These are phyloP conservation scores for Trypanosoma rangeli DNA, from an alignment of 208 protist species.

Conservation along the genomic window DNA sequence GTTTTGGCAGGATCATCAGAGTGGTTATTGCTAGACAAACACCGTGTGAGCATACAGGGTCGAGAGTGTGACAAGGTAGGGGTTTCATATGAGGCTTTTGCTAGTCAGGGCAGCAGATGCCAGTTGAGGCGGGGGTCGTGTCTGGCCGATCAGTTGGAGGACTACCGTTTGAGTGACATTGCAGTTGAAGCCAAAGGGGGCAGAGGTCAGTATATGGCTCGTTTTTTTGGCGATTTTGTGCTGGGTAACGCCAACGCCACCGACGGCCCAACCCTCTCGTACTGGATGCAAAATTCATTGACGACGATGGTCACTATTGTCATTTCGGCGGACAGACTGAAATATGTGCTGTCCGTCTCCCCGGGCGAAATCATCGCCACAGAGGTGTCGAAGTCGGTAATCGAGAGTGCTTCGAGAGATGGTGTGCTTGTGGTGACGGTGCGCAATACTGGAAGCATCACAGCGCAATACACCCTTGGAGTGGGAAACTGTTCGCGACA, in stretches of 20 bases:
- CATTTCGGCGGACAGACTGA: constrained; percentile 69
- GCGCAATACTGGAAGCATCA: constrained; percentile 58
- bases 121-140: constrained; percentile 59
- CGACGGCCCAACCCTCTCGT: constrained; percentile 52
- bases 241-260: not conserved
- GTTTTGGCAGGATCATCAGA: constrained; percentile 54
- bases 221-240: constrained; percentile 40
- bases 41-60: constrained; percentile 68
- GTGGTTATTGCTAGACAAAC: constrained; percentile 75
- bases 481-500: constrained; percentile 41
- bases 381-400: constrained; percentile 29
- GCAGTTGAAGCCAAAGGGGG: constrained; percentile 38
- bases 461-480: constrained; percentile 53
- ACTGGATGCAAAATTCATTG: constrained; percentile 37
- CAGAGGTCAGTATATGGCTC: constrained; percentile 59
- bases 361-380: constrained; percentile 54
- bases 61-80: constrained; percentile 89
- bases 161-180: constrained; percentile 62
- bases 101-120: constrained; percentile 71
- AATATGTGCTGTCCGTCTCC: constrained; percentile 70
- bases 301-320: constrained; percentile 70
- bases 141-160: constrained; percentile 78
- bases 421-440: constrained; percentile 53
- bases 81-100: constrained; percentile 88
- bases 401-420: constrained; percentile 47